Evolutionary conservation across 495 filamentous ascomycete genomes (phyloP), one percentile per base, ranked within the genome.

Genomic region (Chaetomium cochliodes): DNA sequence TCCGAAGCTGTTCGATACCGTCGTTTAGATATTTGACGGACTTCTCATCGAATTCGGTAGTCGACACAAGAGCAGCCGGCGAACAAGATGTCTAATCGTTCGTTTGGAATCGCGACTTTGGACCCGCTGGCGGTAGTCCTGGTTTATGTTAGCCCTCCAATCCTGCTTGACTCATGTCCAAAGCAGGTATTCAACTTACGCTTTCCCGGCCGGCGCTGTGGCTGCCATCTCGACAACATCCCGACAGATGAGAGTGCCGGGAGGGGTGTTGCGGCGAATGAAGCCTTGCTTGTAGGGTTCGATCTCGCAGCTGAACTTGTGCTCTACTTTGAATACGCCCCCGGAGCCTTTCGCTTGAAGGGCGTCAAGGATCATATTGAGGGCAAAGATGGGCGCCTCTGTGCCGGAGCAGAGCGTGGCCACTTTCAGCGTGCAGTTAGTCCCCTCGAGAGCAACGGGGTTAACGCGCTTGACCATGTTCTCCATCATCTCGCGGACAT

Each of bases 401-500:
- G 91, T 94, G 5, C 92, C 92, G 13, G 90, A 93, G 69, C 91
- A 96, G 71, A 92, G 84, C 0, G 92, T 96, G 1, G 82, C 90
- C 25, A 93, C 82, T 2, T 81, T 82, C 11, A 93, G 54, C 9
- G 62, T 41, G 23, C 74, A n/a, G 11, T 58, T 60, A 0, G 49
- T 25, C 0, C 55, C 16, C 8, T 52, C 20, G 2, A 74, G 58
- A 12, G 30, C 46, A 9, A 47, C 25, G 7, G 67, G 58, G 28
- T 55, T 12, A 33, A 62, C 26, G 3, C 63, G 64, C 5, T 18
- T 11, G 23, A 73, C 44, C 69, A 79, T 74, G 59, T 77, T 69
- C 25, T 60, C 39, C 52, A 77, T 76, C 47, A 75, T 76, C 41
- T 68, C 72, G 18, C 69, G 57, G 16, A 70, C 58, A 20, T 72